phyloP scores from a whole-genome alignment of 371 early-diverging fungal species.

The Catenaria anguillulae region DNA sequence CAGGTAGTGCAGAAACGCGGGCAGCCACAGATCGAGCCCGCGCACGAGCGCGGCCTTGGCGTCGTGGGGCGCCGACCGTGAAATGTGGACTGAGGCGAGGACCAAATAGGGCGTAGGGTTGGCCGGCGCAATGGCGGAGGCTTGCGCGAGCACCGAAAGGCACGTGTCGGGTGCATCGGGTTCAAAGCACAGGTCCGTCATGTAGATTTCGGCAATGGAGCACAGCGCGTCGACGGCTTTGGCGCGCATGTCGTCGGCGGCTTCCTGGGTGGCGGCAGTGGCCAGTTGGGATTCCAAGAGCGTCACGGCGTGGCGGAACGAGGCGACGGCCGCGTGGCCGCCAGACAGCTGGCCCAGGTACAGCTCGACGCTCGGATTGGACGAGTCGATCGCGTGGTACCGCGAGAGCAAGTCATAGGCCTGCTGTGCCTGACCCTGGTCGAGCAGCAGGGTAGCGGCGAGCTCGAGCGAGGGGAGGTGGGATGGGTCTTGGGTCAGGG shows the following conservation, averaged over 20 bases:
- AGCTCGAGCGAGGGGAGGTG: conserved; percentile 49
- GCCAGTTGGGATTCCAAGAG: conserved; percentile 17
- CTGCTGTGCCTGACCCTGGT: conserved; percentile 46
- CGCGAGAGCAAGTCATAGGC: conserved; percentile 25
- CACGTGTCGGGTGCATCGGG: conserved; percentile 74
- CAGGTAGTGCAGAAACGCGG: conserved; percentile 13
- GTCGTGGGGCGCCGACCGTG: conserved; percentile 65
- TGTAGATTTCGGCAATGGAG: conserved; percentile 87
- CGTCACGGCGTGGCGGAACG: conserved; percentile 38
- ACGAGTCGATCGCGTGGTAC: conserved; percentile 1
- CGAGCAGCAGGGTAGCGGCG: conserved; percentile 58
- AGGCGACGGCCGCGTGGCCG: conserved; percentile 26
- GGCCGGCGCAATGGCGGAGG: conserved; percentile 45
- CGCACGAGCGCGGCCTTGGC: conserved; percentile 51
- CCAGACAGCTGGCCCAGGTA: conserved; percentile 1
- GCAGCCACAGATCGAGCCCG: conserved; percentile 59
- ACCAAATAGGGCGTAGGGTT: conserved; percentile 78
- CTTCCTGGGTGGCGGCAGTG: conserved; percentile 14
- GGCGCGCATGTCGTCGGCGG: conserved; percentile 23
- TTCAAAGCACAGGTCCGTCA: conserved; percentile 92
- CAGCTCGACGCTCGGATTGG: neutral
- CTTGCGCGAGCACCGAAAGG: conserved; percentile 52
- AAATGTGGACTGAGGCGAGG: conserved; percentile 75
- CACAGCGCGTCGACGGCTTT: conserved; percentile 74
- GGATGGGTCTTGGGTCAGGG: conserved; percentile 43